Base-by-base conservation (phyloP, 768 basidiomycete species). In the Lactarius hatsudake region DNA sequence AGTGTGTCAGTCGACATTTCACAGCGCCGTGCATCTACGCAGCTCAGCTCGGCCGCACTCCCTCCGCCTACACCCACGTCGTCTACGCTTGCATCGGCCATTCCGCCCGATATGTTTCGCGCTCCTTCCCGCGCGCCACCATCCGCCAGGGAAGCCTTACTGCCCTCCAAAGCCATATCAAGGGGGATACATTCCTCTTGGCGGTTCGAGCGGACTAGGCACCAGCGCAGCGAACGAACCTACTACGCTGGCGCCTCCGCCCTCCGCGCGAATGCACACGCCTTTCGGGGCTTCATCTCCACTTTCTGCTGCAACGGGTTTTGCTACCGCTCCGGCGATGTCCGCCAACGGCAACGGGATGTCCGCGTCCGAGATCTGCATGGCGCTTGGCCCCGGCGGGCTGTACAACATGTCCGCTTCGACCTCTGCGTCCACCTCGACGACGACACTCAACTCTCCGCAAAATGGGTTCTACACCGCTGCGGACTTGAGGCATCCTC, bases 141-240 rank as follows among this genome's bases (percentile, higher is more conserved):
- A 15, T 12, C 36, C n/a, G 18, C 36, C 12, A 51, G 17, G 20
- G 18, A 48, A n/a, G 23, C 2, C 1, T n/a, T 51, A 34, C 45
- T 40, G n/a, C 48, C n/a, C 55, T 28, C 51, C 66, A 2, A 58
- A 32, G 20, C 40, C 66, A 2, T 67, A 67, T 56, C 38, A 26
- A 8, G 59, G 62, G 32, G 45, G 53, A 13, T 67, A 67, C 36
- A 1, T 34, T 12, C 62, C 66, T 10, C 66, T 67, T 9, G 62
- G 51, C n/a, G 66, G 66, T 12, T 67, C 62, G 20, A 64, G 59
- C 30, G 53, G 59, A 40, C 43, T 64, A 8, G 62, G 58, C 38
- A 48, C 8, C 8, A 23, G 51, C 1, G 26, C 48, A 10, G 23
- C 23, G 42, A 32, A n/a, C 17, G 28, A 51, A 13, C 51, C 38